Conservation (phyloP, 1,284 basidiomycete species). For the Pterula multifida region DNA sequence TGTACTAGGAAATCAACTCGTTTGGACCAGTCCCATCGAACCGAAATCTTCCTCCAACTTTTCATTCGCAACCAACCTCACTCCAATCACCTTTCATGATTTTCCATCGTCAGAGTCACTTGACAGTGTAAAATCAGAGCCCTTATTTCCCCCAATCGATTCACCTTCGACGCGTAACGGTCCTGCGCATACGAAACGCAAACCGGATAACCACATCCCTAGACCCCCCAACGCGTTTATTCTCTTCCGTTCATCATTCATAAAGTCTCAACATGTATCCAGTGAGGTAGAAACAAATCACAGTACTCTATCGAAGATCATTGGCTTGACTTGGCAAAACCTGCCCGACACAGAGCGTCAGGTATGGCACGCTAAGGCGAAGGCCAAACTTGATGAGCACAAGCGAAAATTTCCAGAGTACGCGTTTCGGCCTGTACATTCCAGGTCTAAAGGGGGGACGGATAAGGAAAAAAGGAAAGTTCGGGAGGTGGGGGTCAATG, state of each 20-base stretch:
- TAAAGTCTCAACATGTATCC: constrained; percentile 64
- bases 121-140: not conserved
- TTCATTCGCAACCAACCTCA: constrained; percentile 47
- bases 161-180: constrained; percentile 12
- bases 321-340: constrained; percentile 63
- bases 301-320: constrained; percentile 64
- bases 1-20: constrained; percentile 31
- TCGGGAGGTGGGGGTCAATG: constrained; percentile 56
- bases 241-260: constrained; percentile 74
- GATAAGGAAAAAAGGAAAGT: constrained; percentile 46
- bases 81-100: constrained; percentile 51
- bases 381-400: constrained; percentile 53
- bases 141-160: not conserved
- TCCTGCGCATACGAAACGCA: constrained; percentile 45
- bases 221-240: constrained; percentile 86
- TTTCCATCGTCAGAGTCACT: constrained; percentile 17
- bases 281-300: constrained; percentile 70
- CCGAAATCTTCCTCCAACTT: constrained; percentile 28
- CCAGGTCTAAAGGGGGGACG: constrained; percentile 24
- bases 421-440: constrained; percentile 52
- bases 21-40: constrained; percentile 40
- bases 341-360: constrained; percentile 58
- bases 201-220: constrained; percentile 67
- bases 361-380: constrained; percentile 59
- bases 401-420: constrained; percentile 59